Base-by-base conservation (phyloP, 1,139 yeast species). In the Pichia sp. region DNA sequence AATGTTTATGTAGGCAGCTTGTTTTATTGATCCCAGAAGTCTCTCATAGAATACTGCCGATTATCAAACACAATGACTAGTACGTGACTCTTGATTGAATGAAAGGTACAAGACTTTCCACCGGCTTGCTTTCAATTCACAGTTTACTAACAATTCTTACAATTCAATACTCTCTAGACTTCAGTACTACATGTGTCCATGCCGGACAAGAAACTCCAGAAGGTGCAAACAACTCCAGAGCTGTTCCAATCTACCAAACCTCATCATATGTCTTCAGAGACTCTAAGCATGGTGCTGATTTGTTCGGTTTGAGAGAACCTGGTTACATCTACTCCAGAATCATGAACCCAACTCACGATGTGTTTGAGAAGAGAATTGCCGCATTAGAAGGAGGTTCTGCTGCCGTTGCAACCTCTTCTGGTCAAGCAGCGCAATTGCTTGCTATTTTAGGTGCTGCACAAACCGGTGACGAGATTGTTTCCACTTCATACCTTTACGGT, bases 301-400 rank as follows among this genome's bases (percentile, higher is more conserved):
- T 87, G 46, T 91, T 91, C 51, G 94, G 88, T 25, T 70, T 88
- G 45, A 79, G 83, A 60, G 79, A 75, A 32, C 79, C 80, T 17
- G 96, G 96, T 30, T 82, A 66, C 65, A 80, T 87, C 51, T 91
- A 91, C 67, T 78, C 94, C 11, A 76, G 98, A 60, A 72, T 91
- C 51, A 80, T 74, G 74, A 91, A 91, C 66, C 98, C 98, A 44
- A 91, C 98, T 47, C 80, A 72, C 41, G 94, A 81, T 49, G 91
- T 83, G 21, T 82, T 91, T 48, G 98, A 91, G 63, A 75, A 84
- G 59, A 75, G 98, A 64, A 70, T 91, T 39, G 94, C 96, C 40
- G 93, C 94, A 34, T 72, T 91, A 45, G 98, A 91, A 64, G 82
- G 83, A 41, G 98, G 97, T 54, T 77, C 78, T 38, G 94, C 82